Percentiles rank a stretch among this genome's conserved stretches.
Conservation (phyloP, 495 filamentous ascomycete species). For the Lineolata rhizophorae region DNA sequence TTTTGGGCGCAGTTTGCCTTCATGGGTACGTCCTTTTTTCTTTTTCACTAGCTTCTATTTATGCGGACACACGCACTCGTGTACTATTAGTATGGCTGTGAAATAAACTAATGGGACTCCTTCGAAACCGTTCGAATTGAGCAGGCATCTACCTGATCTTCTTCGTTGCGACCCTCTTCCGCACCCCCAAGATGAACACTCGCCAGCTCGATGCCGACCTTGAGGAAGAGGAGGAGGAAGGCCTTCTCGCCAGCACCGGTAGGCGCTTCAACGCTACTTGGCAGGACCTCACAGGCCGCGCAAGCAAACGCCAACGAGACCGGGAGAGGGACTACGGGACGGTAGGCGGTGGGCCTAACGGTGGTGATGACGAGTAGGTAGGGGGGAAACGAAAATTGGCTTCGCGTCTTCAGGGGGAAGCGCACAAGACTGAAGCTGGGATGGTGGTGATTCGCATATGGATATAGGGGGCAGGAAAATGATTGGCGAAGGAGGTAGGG, state of each 20-base stretch:
- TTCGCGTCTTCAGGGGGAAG: too few relatives aligned
- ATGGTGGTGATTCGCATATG: too few relatives aligned
- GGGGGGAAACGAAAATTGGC: too few relatives aligned
- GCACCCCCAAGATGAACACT: constrained; percentile 53
- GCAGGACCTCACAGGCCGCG: constrained; percentile 56
- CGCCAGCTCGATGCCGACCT: constrained; percentile 66
- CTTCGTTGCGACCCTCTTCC: constrained; percentile 51
- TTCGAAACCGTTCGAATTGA: constrained; percentile 8
- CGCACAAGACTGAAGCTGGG: too few relatives aligned
- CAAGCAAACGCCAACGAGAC: constrained; percentile 9
- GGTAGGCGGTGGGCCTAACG: too few relatives aligned
- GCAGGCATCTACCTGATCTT: constrained; percentile 54
- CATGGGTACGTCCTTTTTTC: constrained; percentile 28
- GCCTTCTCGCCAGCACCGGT: constrained; percentile 60
- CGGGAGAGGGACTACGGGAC: too few relatives aligned
- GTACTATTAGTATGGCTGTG: not conserved
- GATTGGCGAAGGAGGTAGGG: too few relatives aligned
- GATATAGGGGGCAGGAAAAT: too few relatives aligned
- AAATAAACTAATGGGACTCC: too few relatives aligned
- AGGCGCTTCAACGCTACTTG: constrained; percentile 64
- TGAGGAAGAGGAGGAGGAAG: constrained; percentile 89
- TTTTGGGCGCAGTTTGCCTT: constrained; percentile 96
- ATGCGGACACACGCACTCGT: not conserved
- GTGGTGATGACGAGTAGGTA: too few relatives aligned
- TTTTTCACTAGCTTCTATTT: not conserved